Evolutionary conservation across 495 filamentous ascomycete species (phyloP).

Genomic region (Annulohypoxylon stygium): DNA sequence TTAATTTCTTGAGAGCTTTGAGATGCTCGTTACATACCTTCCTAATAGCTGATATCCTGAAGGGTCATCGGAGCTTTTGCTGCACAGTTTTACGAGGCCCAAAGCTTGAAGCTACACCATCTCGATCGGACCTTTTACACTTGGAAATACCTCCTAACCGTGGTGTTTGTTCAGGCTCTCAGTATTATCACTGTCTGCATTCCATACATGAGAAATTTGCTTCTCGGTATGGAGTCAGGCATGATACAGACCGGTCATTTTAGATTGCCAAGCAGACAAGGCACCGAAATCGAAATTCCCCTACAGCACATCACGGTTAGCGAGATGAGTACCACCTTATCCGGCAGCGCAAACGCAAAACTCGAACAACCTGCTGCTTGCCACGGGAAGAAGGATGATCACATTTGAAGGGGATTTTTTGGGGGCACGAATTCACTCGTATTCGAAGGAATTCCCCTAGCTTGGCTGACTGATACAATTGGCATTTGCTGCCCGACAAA

Average conservation of each 20-base stretch:
- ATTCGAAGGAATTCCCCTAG: background rate
- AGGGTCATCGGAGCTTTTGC: slow-evolving; percentile 3
- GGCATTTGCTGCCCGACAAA: background rate
- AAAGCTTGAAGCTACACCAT: background rate
- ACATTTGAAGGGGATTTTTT: background rate
- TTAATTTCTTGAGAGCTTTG: background rate
- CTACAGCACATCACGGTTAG: background rate
- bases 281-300: background rate
- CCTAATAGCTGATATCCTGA: background rate
- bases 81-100: background rate
- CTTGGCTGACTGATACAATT: background rate
- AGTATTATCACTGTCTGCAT: slow-evolving; percentile 8
- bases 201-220: slow-evolving; percentile 3
- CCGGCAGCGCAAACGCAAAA: background rate
- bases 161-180: background rate
- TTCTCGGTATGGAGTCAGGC: slow-evolving; percentile 13
- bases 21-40: background rate
- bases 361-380: background rate
- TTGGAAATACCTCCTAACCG: slow-evolving; percentile 9
- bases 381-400: background rate
- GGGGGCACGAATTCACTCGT: background rate
- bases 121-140: background rate
- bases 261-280: slow-evolving; percentile 1
- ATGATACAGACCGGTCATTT: slow-evolving; percentile 4
- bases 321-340: background rate